These are phyloP conservation scores for Cantharellus cinnabarinus DNA, from an alignment of 768 basidiomycete genomes.

Conservation along the genomic window DNA sequence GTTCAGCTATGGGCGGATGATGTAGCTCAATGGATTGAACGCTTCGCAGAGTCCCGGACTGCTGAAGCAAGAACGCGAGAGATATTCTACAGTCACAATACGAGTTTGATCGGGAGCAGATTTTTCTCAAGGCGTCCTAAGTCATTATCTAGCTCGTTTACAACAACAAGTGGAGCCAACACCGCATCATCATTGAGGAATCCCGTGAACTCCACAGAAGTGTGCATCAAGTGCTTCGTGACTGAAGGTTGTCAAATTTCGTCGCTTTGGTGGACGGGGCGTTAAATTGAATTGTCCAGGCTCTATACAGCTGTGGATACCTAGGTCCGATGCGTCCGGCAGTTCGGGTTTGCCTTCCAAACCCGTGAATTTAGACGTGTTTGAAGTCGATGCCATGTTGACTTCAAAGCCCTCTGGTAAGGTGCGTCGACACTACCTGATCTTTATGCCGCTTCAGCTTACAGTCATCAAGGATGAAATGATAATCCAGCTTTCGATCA, in stretches of 20 bases:
- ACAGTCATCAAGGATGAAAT: conserved; percentile 40
- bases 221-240: too few relatives aligned
- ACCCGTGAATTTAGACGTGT: conserved; percentile 37
- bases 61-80: background rate
- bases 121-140: conserved; percentile 38
- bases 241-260: too few relatives aligned
- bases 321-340: conserved; percentile 20
- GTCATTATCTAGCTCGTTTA: conserved; percentile 9
- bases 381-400: conserved; percentile 40
- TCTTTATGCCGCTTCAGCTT: background rate
- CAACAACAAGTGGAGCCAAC: background rate
- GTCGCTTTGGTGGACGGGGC: too few relatives aligned
- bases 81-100: conserved; percentile 25
- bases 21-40: conserved; percentile 46
- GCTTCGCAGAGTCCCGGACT: conserved; percentile 12
- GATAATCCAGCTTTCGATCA: conserved; percentile 37
- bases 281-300: conserved; percentile 10
- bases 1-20: conserved; percentile 85
- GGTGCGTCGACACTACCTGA: conserved; percentile 21
- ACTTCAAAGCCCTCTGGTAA: conserved; percentile 54
- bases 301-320: conserved; percentile 28
- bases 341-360: conserved; percentile 10
- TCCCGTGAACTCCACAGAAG: too few relatives aligned
- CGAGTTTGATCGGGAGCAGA: conserved; percentile 59
- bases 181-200: too few relatives aligned